Base-by-base conservation (phyloP, 495 filamentous ascomycete species). In the Aspergillus heteromorphus region DNA sequence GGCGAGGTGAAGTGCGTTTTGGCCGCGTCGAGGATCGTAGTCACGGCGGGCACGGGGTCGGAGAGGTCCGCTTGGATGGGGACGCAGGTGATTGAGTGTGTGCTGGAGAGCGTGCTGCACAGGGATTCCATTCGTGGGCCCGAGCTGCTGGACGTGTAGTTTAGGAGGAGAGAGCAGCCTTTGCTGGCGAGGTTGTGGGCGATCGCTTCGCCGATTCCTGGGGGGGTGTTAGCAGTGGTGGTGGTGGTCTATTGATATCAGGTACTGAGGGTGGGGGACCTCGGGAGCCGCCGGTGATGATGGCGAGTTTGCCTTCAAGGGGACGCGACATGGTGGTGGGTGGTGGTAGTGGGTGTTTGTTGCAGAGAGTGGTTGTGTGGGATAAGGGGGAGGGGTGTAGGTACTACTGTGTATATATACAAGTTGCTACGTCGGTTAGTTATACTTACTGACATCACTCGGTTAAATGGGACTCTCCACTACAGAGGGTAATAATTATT, bases 121-220 rank as follows among this genome's bases (percentile, higher is more conserved):
- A 84, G 69, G 56, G 70, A 58, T 45, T 73, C 67, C 14, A 73
- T 78, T 23, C 49, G 64, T 5, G 61, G 54, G 34, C 68, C 62
- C 6, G 78, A 83, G 11, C 74, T 76, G 49, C 75, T 70, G n/a
- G 87, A 88, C 38, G 84, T 86, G 72, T 86, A 89, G 69, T 85
- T 87, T 20, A 92, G 71, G 21, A 91, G 71, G 4, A 91, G 73
- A 14, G 79, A 79, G 62, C 77, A 79, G 56, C 88, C 88, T 70
- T 91, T 90, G 36, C 78, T 74, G 19, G 87, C 87, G 14, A 92
- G 83, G 61, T 93, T 92, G 47, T 78, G 79, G 34, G 84, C 85
- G 60, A 92, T 90, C n/a, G 87, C 86, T 53, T 83, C 87, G 47
- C 91, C 91, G 64, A 96, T 95, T 58, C 91, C 91, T 95, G 29